These are phyloP conservation scores for Cladorrhinum sp. DNA, from an alignment of 2,329 filamentous ascomycete species.

Conservation along the genomic window DNA sequence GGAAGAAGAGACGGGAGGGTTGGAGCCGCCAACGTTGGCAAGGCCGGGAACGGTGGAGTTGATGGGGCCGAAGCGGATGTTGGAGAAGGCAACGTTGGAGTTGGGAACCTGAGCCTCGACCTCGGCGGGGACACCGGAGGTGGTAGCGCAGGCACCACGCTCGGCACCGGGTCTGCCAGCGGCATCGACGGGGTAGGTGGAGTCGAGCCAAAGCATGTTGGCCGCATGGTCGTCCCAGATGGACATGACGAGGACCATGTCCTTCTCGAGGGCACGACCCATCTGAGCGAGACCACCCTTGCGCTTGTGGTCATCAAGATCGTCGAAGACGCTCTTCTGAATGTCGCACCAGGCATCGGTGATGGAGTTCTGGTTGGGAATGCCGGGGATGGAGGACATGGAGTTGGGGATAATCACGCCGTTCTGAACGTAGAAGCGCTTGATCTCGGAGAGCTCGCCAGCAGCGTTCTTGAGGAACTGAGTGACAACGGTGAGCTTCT, in stretches of 20 bases:
- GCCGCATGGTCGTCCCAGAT: constrained; percentile 49
- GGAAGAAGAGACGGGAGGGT: constrained; percentile 7
- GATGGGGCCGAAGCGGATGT: constrained; percentile 58
- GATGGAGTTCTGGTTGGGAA: constrained; percentile 45
- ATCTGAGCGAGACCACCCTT: constrained; percentile 56
- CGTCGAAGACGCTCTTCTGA: constrained; percentile 55
- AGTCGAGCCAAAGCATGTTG: constrained; percentile 68
- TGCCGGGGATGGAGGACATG: constrained; percentile 38
- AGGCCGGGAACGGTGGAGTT: constrained; percentile 46
- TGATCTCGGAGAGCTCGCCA: constrained; percentile 58
- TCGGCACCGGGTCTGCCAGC: constrained; percentile 43
- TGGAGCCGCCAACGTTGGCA: constrained; percentile 14
- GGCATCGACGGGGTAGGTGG: constrained; percentile 53
- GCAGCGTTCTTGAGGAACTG: constrained; percentile 53
- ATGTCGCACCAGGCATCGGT: constrained; percentile 55
- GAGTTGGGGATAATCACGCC: constrained; percentile 57
- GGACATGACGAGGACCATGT: constrained; percentile 64
- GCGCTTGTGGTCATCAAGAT: constrained; percentile 47
- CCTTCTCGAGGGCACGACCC: constrained; percentile 50
- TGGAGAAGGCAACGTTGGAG: constrained; percentile 54
- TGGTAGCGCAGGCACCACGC: constrained; percentile 53
- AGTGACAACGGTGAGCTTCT: constrained; percentile 63
- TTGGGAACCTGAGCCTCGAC: constrained; percentile 46
- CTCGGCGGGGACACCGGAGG: constrained; percentile 49
- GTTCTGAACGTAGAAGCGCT: constrained; percentile 63